Evolutionary conservation across 805 yeast species (phyloP), one percentile per base, ranked within the genome.

Genomic region (Debaryomyces maramus): DNA sequence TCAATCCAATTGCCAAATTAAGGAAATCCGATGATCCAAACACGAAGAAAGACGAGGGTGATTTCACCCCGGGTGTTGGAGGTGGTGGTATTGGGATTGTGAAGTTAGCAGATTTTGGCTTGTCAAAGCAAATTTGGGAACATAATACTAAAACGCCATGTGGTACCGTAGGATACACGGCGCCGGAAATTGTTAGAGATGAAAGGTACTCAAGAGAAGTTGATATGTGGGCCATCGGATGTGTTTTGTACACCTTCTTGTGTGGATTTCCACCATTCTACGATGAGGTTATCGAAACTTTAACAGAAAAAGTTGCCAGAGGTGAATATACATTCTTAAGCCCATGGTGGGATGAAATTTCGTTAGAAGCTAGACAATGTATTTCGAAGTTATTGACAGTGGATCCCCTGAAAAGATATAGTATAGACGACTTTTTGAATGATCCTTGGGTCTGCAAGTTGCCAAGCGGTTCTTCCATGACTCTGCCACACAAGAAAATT

Each of bases 241-340:
- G 99, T 66, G 97, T 93, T 0, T 66, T 93, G 40, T 93, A 93
- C 58, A 93, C 98, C 0, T 70, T 93, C 31, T 68, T 93, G 24
- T 93, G 98, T 67, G 99, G 99, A 3, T 93, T 93, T 65, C 99
- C 99, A 1, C 99, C 99, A 4, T 93, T 93, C 58, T 93, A 89
- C 62, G 95, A 88, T 56, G 93, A 86, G 55, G 68, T 81, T 43
- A 83, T 83, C 45, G 90, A 84, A 43, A 72, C 75, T 2, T 70
- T 86, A 44, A 85, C 95, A 4, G 84, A 79, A 48, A 84, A 85
- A 51, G 90, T 86, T 16, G 87, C 90, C n/a, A 70, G 68, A 44
- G 95, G 93, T 26, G 85, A 85, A 55, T 86, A 74, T 58, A 80
- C 85, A 9, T 86, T 86, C 50, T 65, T 86, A 49, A 69, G 80